Base-by-base conservation (phyloP, 1,139 yeast genomes). In the Saccharomyces uvarum region DNA sequence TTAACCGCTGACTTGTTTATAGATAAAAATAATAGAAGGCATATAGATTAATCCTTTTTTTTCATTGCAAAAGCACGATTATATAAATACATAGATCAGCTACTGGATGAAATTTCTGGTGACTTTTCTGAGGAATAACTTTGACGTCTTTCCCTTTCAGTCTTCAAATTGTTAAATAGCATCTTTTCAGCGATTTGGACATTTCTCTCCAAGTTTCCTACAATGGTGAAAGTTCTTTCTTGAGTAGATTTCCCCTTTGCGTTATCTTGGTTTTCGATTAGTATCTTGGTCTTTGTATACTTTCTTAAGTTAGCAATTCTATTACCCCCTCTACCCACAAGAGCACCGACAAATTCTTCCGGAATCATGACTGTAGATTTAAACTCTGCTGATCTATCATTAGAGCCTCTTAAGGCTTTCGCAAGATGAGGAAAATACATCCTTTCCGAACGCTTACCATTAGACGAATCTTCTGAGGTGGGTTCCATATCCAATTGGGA, bases 271-370 rank as follows among this genome's bases (percentile, higher is more conserved):
- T 85, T 84, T 50, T 89, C 85, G 59, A 89, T 88, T 11, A 84
- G 83, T 67, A 89, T 88, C 52, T 82, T 79, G 29, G 96, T 91
- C 28, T 91, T 91, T 53, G 90, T 82, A 44, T 79, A 79, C 63
- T 86, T 82, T 61, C 97, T 79, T 53, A 89, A 87, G 53, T 90
- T 96, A 69, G 88, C 93, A 63, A 89, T 89, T 71, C 95, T 80
- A 47, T 87, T 75, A 44, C 97, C 97, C 60, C 84, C 84, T 64
- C 85, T 85, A 61, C 97, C 97, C 68, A 89, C 88, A 57, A 90
- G 77, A 51, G 96, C 93, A 47, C 97, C 97, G 52, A 89, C 96
- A 74, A 84, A 82, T 56, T 85, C 89, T 60, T 86, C 83, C 32
- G 95, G 88, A 69, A 88, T 85, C 38, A 61, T 56, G 28, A 63